Evolutionary conservation across 2,329 filamentous ascomycete genomes (phyloP).

Genomic region (Colletotrichum sp.): DNA sequence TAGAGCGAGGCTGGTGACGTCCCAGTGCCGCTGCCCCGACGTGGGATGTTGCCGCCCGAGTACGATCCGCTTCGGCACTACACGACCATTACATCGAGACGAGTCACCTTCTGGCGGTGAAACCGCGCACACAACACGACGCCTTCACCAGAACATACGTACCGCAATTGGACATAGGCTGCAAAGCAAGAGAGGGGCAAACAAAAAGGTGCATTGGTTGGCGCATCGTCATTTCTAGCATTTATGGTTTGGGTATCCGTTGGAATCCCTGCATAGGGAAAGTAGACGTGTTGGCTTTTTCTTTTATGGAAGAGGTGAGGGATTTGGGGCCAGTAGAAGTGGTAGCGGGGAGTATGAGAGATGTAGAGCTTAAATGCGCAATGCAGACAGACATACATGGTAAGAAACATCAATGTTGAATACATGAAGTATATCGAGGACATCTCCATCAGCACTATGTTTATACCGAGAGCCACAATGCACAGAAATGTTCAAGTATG

Average conservation of each 20-base stretch:
- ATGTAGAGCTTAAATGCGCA: not conserved
- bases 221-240: slow-evolving; percentile 2
- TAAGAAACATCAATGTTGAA: not conserved
- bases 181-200: not conserved
- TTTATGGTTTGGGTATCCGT: not conserved
- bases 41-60: slow-evolving; percentile 6
- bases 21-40: not conserved
- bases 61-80: slow-evolving; percentile 5
- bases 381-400: not conserved
- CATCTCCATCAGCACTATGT: not conserved
- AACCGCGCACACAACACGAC: not conserved
- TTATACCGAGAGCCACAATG: not conserved
- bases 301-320: not conserved
- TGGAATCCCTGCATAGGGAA: not conserved
- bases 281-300: not conserved
- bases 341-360: too few relatives aligned
- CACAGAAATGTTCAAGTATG: too few relatives aligned
- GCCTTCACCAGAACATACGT: not conserved
- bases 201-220: slow-evolving; percentile 5
- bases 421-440: not conserved
- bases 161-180: not conserved
- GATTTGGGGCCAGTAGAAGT: not conserved
- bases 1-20: slow-evolving; percentile 24
- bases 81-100: not conserved
- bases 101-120: slow-evolving; percentile 5